Evolutionary conservation across 306 rosid species (phyloP).

Genomic region (Quercus bicolor): DNA sequence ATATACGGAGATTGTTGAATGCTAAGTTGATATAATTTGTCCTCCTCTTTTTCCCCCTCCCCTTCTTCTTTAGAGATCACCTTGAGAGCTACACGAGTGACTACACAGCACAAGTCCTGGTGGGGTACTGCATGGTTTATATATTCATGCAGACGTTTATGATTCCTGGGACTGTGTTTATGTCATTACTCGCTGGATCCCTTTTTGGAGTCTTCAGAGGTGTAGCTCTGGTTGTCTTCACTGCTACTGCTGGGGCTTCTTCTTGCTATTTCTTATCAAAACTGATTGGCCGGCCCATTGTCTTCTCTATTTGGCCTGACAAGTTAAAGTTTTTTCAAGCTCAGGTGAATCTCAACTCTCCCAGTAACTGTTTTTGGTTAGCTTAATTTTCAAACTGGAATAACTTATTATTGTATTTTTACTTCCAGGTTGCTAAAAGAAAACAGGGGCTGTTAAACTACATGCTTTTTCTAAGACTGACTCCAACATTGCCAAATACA

Average conservation of each 20-base stretch:
- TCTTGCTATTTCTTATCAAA: slow-evolving; percentile 89
- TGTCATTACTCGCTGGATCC: slow-evolving; percentile 98
- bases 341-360: slow-evolving; percentile 48
- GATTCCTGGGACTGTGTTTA: slow-evolving; percentile 99
- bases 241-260: slow-evolving; percentile 96
- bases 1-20: slow-evolving; percentile 3
- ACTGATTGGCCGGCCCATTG: slow-evolving; percentile 80
- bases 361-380: not conserved
- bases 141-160: slow-evolving; percentile 99
- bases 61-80: slow-evolving; percentile 61
- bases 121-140: slow-evolving; percentile 91
- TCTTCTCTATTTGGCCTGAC: slow-evolving; percentile 79
- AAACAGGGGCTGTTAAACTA: slow-evolving; percentile 73
- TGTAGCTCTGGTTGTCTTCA: slow-evolving; percentile 83
- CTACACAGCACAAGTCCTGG: slow-evolving; percentile 95
- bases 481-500: slow-evolving; percentile 92
- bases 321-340: slow-evolving; percentile 75
- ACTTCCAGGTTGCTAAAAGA: slow-evolving; percentile 80
- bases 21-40: not conserved
- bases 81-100: slow-evolving; percentile 97
- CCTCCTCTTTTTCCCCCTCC: slow-evolving; percentile 1
- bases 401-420: not conserved
- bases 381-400: not conserved
- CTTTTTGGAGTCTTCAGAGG: slow-evolving; percentile 89
- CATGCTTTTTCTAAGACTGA: slow-evolving; percentile 91